A percentile compares a stretch with the other conserved stretches of the same genome.
Evolutionary conservation across 176 grass and related monocot genomes (phyloP).

Genomic region (Zizania latifolia): DNA sequence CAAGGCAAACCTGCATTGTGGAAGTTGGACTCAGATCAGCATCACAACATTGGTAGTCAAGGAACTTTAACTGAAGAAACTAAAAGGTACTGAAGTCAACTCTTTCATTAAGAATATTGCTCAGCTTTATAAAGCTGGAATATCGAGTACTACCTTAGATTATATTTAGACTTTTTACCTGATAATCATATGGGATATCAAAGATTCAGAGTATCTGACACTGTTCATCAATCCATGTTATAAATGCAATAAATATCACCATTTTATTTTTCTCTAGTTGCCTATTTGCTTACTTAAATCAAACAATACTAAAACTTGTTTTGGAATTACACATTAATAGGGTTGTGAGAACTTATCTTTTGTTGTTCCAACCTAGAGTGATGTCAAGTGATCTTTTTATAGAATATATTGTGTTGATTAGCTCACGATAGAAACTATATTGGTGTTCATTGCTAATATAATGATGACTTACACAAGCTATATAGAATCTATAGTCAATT

Average conservation of each 20-base stretch:
- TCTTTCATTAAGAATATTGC: slow-evolving; percentile 10
- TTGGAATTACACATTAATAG: not conserved
- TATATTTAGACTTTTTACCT: slow-evolving; percentile 4
- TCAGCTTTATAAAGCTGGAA: not conserved
- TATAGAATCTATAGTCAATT: not conserved
- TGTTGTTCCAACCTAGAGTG: no score
- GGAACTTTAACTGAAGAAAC: slow-evolving; percentile 53
- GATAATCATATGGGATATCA: not conserved
- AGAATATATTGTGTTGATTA: no score
- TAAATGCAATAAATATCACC: not conserved
- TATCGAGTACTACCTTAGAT: not conserved
- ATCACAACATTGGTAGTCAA: slow-evolving; percentile 81
- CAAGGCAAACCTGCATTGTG: slow-evolving; percentile 78
- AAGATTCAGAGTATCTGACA: not conserved
- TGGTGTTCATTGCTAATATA: not conserved
- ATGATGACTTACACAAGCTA: no score
- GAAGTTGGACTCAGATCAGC: slow-evolving; percentile 94
- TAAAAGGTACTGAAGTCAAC: slow-evolving; percentile 43
- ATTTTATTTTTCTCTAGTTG: not conserved
- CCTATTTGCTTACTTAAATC: not conserved
- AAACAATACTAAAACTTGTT: not conserved
- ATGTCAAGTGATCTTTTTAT: no score
- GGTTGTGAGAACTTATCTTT: no score
- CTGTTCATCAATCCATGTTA: not conserved
- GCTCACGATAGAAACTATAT: no score